Conservation (phyloP, 176 grass and related monocot species). For the Elaeis guineensis region DNA sequence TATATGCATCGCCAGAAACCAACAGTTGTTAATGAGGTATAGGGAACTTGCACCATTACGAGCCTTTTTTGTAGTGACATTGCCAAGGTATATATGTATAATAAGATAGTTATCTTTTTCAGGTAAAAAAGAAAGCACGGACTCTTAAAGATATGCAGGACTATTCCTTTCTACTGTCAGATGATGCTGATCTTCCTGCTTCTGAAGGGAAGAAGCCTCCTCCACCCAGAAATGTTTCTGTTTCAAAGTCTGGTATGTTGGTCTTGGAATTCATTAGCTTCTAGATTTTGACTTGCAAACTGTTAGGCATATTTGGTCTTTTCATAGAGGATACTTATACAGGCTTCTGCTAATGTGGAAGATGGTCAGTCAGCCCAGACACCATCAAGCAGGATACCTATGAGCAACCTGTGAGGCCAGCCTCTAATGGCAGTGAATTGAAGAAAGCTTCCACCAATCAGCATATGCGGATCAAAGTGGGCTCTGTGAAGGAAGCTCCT, state of each 20-base stretch:
- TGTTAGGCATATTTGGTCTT: constrained; percentile 3
- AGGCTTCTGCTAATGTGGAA: constrained; percentile 31
- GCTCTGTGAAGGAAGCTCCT: background rate
- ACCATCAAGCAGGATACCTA: background rate
- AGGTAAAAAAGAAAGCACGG: constrained; percentile 67
- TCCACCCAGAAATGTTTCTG: constrained; percentile 6
- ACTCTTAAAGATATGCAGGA: constrained; percentile 58
- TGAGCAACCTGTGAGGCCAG: constrained; percentile 1
- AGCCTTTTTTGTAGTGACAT: constrained; percentile 12
- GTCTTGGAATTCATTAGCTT: background rate
- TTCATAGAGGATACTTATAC: constrained; percentile 36
- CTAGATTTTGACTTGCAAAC: background rate
- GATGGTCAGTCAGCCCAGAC: constrained; percentile 12
- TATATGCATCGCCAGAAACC: constrained; percentile 26
- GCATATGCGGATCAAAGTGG: constrained; percentile 22
- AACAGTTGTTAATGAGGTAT: constrained; percentile 48
- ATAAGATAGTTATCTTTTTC: constrained; percentile 19
- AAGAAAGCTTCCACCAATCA: constrained; percentile 36
- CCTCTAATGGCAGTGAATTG: constrained; percentile 12
- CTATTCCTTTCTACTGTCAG: constrained; percentile 68
- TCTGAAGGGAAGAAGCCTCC: constrained; percentile 19
- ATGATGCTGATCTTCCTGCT: constrained; percentile 40
- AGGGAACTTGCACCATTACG: constrained; percentile 10
- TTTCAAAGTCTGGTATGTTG: constrained; percentile 58
- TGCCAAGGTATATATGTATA: no score